Base-by-base conservation (phyloP, 2,329 filamentous ascomycete genomes). In the Xylariaceae sp. region DNA sequence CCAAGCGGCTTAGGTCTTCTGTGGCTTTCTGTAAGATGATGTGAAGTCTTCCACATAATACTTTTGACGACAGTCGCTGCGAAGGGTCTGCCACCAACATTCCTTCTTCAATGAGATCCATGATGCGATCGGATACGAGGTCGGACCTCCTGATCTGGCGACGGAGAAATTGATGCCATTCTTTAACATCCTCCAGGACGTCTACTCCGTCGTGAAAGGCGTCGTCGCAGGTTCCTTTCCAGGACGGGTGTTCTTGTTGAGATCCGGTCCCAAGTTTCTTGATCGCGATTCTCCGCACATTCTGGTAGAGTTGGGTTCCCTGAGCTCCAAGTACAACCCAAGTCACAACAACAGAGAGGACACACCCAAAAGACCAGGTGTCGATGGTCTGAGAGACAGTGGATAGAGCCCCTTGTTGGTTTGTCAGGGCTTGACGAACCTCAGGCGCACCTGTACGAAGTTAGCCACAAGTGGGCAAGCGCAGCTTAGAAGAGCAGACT, bases 321-420 rank as follows among this genome's bases (percentile, higher is more conserved):
- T 42, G 37, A 19, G 33, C 28, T 16, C 42, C 42, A 16, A 45
- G 28, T n/a, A 37, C 32, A 11, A 43, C 37, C 39, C 39, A 45
- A 2, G 42, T 45, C 5, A 25, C 39, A 5, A 36, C 39, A 14
- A 44, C 33, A 11, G 39, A 42, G 9, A 44, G 19, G 4, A 44
- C 39, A 23, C 42, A 44, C 1, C 39, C 42, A 22, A 44, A 40
- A 5, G 39, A 45, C 42, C 39, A 45, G 9, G 37, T 45, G 13
- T 45, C 42, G 27, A 45, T 33, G n/a, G 24, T 37, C 13, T 37
- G 32, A 11, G 35, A 25, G 13, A 36, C 29, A 6, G 17, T 21
- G 11, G 18, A 33, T 27, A 14, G 25, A 9, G 25, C 25, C 21
- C 21, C 21, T 23, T 23, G 21, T 23, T 23, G 21, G 21, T 23